Percentiles rank a stretch among this genome's conserved stretches.
phyloP scores from a whole-genome alignment of 441 rosid species.

The Euphorbia schlechtendalii region DNA sequence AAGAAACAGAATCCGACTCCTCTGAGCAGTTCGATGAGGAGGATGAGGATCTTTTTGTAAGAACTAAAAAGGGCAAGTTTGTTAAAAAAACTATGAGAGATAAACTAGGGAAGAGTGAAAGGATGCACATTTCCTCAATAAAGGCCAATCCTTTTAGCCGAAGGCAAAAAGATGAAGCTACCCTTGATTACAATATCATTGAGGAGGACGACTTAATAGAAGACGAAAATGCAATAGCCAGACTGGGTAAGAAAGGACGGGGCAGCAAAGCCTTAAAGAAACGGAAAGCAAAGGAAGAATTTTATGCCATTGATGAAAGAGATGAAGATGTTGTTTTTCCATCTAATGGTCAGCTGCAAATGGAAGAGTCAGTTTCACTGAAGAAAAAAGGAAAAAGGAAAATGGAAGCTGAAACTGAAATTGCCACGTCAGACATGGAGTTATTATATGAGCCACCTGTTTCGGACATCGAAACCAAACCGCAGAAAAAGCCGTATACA shows the following conservation, averaged over 20 bases:
- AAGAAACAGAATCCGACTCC: slow-evolving; percentile 89
- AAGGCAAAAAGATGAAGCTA: slow-evolving; percentile 43
- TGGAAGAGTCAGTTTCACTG: slow-evolving; percentile 37
- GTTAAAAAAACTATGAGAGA: slow-evolving; percentile 40
- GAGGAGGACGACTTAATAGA: slow-evolving; percentile 39
- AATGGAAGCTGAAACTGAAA: slow-evolving; percentile 44
- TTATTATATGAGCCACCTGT: slow-evolving; percentile 43
- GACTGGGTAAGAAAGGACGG: slow-evolving; percentile 50
- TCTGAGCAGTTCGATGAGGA: slow-evolving; percentile 53
- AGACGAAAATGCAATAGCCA: slow-evolving; percentile 37
- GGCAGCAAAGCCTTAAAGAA: slow-evolving; percentile 46
- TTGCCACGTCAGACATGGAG: slow-evolving; percentile 44
- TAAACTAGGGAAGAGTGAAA: slow-evolving; percentile 43
- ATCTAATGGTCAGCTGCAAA: slow-evolving; percentile 37
- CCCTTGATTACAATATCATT: slow-evolving; percentile 30
- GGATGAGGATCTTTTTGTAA: slow-evolving; percentile 41
- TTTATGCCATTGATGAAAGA: slow-evolving; percentile 38
- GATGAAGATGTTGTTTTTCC: slow-evolving; percentile 40
- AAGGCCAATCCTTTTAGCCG: slow-evolving; percentile 48
- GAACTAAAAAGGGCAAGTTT: slow-evolving; percentile 41
- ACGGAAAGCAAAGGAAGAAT: slow-evolving; percentile 63
- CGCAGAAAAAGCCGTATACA: slow-evolving; percentile 75
- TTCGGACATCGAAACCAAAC: slow-evolving; percentile 52
- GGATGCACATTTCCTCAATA: slow-evolving; percentile 33
- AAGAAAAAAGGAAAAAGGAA: slow-evolving; percentile 76